Evolutionary conservation across 2,329 filamentous ascomycete species (phyloP), one percentile per base, ranked within the genome.

Genomic region (Aureobasidium uvarum): DNA sequence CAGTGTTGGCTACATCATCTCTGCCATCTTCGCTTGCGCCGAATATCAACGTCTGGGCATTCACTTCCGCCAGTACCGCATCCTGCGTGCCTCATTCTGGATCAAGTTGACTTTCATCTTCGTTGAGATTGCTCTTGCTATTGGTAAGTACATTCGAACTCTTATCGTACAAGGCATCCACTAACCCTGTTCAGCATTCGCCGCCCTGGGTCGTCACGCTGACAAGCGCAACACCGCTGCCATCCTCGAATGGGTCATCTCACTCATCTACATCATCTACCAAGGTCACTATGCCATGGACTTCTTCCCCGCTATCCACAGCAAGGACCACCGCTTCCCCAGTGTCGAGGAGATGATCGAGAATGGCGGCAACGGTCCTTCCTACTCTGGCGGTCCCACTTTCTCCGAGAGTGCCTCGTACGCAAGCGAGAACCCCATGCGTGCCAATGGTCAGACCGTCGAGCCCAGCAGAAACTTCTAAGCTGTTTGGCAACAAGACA

Each of bases 11-110:
- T 98, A 96, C 76, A 81, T 97, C 63, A 74, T 96, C 64, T 91
- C 88, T 5, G 93, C 94, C 65, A 84, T 97, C 70, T 94, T 93
- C 77, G 89, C 94, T 69, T 97, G 93, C 80, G 87, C 86, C 80
- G 92, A 97, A 76, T 97, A 96, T 76, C 89, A 95, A 72, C 87
- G 91, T 2, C 83, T 98, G 1, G 92, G 92, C 31, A 86, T 89
- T 62, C 88, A 89, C 74, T 91, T 93, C 80, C 89, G 89, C 68
- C 80, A 92, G 67, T 85, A 94, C 77, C 84, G 83, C 64, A 80
- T 95, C 69, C 84, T 99, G 13, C 85, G 87, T 55, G 76, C 83
- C 67, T 95, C 90, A 65, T 98, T 98, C 81, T 93, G 88, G 85
- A 82, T 95, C 74, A 99, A 99, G 78, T 83, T 96, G 33, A 69